Evolutionary conservation across 345 rosid genomes (phyloP).

Genomic region (Angophora floribunda): DNA sequence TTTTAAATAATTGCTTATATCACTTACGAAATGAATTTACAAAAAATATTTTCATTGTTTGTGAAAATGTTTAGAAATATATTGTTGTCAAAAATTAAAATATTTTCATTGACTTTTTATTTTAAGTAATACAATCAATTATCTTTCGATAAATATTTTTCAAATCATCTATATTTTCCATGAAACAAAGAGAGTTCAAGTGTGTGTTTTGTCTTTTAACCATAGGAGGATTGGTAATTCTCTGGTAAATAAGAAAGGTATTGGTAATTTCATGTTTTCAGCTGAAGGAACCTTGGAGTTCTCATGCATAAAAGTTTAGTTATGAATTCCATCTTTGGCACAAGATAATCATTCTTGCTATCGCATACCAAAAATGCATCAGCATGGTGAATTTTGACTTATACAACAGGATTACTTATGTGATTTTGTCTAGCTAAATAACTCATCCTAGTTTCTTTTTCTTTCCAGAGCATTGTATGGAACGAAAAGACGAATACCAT

Average conservation of each 20-base stretch:
- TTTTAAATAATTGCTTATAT: fast-evolving
- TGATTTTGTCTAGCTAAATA: background rate
- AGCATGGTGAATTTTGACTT: background rate
- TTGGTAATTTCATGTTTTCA: too few species aligned
- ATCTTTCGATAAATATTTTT: background rate
- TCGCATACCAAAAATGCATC: too few species aligned
- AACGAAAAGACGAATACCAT: background rate
- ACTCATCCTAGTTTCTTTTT: too few species aligned
- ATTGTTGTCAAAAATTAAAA: background rate
- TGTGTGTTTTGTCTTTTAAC: too few species aligned
- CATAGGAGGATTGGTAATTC: too few species aligned
- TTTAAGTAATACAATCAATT: background rate
- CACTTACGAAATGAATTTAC: background rate
- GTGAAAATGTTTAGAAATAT: fast-evolving
- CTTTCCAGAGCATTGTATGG: background rate
- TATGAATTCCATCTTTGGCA: too few species aligned
- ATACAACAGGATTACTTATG: background rate
- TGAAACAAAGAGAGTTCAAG: too few species aligned
- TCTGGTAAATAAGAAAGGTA: too few species aligned
- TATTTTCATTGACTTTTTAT: background rate
- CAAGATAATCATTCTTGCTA: too few species aligned
- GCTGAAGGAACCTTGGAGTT: too few species aligned
- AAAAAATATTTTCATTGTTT: background rate
- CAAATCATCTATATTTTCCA: background rate
- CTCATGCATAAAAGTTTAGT: too few species aligned